Percentiles rank a stretch among this genome's conserved stretches.
phyloP scores from a whole-genome alignment of 2,329 filamentous ascomycete genomes.

The Hysterium pulicare region DNA sequence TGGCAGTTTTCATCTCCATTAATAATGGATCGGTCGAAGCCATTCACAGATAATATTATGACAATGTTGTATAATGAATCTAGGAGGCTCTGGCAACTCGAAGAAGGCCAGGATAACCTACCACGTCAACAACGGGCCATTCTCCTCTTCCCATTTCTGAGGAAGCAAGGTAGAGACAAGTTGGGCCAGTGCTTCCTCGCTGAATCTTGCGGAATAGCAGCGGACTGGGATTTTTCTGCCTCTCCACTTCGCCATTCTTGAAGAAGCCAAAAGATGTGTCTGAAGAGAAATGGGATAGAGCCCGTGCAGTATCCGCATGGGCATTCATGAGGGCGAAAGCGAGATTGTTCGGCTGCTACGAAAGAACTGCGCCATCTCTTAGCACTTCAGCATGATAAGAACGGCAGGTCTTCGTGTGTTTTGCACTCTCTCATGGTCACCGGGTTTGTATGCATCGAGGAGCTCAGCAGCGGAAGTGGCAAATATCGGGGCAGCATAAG shows the following conservation, averaged over 20 bases:
- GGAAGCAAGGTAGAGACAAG: slow-evolving; percentile 30
- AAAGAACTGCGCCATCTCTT: slow-evolving; percentile 23
- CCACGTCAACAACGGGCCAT: slow-evolving; percentile 25
- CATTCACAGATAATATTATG: slow-evolving; percentile 22
- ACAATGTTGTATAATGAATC: slow-evolving; percentile 29
- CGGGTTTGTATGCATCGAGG: slow-evolving; percentile 25
- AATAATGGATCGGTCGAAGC: slow-evolving; percentile 26
- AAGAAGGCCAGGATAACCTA: slow-evolving; percentile 19
- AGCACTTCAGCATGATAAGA: slow-evolving; percentile 19
- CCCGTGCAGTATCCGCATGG: slow-evolving; percentile 27
- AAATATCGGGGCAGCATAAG: slow-evolving; percentile 3
- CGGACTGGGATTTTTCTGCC: slow-evolving; percentile 22
- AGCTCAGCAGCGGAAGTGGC: slow-evolving; percentile 13
- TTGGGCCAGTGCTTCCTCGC: slow-evolving; percentile 23
- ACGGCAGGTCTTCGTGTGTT: slow-evolving; percentile 25
- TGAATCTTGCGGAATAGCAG: slow-evolving; percentile 24
- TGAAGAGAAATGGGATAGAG: slow-evolving; percentile 18
- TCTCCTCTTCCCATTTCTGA: slow-evolving; percentile 25
- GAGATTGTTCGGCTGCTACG: slow-evolving; percentile 14
- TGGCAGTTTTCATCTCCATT: slow-evolving; percentile 25
- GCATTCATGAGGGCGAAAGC: too few species aligned
- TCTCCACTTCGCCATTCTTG: slow-evolving; percentile 8
- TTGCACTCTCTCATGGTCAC: slow-evolving; percentile 24
- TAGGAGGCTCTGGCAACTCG: slow-evolving; percentile 24
- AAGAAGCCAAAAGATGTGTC: slow-evolving; percentile 13